Conservation (phyloP, 2,329 filamentous ascomycete species). For the Zymoseptoria passerinii region DNA sequence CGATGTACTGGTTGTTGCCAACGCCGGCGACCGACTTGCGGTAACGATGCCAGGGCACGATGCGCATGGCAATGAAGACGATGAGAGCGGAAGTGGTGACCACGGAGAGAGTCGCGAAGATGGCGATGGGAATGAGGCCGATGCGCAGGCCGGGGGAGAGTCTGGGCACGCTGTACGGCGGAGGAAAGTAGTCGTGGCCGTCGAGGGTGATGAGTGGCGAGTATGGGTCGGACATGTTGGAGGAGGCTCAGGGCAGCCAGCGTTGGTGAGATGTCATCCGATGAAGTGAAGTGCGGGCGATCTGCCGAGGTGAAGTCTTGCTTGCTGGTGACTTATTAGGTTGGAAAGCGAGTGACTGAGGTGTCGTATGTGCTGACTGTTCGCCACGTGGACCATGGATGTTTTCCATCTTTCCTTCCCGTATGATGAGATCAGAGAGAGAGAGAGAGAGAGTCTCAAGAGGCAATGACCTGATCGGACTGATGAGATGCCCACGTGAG, state of each 20-base stretch:
- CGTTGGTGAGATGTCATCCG: neutral
- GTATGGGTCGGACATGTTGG: conserved; percentile 14
- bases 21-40: conserved; percentile 18
- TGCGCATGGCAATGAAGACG: conserved; percentile 24
- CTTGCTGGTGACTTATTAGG: too few relatives aligned
- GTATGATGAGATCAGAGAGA: too few relatives aligned
- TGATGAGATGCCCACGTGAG: too few relatives aligned
- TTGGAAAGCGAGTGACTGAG: too few relatives aligned
- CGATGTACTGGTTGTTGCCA: conserved; percentile 55
- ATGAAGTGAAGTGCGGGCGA: neutral
- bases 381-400: too few relatives aligned
- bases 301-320: too few relatives aligned
- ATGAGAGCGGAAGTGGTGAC: conserved; percentile 22
- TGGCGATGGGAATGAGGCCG: conserved; percentile 26
- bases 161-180: conserved; percentile 22
- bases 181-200: conserved; percentile 21
- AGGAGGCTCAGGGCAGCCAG: neutral
- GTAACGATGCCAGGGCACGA: conserved; percentile 26
- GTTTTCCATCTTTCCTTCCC: too few relatives aligned
- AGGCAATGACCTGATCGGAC: too few relatives aligned
- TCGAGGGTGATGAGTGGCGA: conserved; percentile 15
- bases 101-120: conserved; percentile 26
- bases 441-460: too few relatives aligned
- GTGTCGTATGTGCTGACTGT: too few relatives aligned
- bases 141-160: conserved; percentile 17